phyloP scores from a whole-genome alignment of 1,284 basidiomycete genomes.

The Stygiomarasmius scandens region DNA sequence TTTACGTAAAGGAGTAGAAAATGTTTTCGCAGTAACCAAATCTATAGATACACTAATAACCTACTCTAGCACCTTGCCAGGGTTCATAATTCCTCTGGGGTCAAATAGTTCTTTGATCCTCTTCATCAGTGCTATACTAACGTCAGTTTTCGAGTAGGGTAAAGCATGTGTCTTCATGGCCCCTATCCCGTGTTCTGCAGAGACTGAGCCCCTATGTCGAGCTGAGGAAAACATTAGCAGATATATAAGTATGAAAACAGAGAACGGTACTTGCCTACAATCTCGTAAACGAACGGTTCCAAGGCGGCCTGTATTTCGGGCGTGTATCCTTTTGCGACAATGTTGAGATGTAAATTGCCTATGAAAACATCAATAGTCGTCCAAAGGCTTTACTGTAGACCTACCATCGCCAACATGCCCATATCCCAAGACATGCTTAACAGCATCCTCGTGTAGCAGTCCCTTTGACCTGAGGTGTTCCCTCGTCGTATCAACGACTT shows the following conservation, averaged over 20 bases:
- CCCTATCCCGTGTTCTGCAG: conserved; percentile 96
- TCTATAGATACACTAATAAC: not conserved
- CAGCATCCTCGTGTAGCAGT: conserved; percentile 69
- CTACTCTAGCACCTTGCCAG: conserved; percentile 73
- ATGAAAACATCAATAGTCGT: conserved; percentile 6
- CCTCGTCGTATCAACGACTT: conserved; percentile 83
- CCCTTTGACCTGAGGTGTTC: conserved; percentile 76
- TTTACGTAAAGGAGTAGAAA: too few species aligned
- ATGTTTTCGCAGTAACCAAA: too few species aligned
- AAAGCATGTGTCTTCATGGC: conserved; percentile 94
- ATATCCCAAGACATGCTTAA: conserved; percentile 88
- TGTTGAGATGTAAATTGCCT: conserved; percentile 96
- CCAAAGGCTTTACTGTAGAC: conserved; percentile 24
- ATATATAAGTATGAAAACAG: conserved; percentile 4
- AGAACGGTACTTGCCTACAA: conserved; percentile 64
- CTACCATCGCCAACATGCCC: conserved; percentile 96
- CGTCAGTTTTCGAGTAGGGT: conserved; percentile 82
- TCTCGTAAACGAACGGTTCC: conserved; percentile 96
- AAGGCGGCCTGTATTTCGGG: conserved; percentile 85
- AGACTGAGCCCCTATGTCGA: conserved; percentile 85
- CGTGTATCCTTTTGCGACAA: conserved; percentile 85
- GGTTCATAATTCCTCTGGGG: conserved; percentile 90
- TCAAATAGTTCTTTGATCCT: conserved; percentile 92
- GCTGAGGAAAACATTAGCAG: conserved; percentile 37
- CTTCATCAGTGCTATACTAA: conserved; percentile 88